These are phyloP conservation scores for Schizopora paradoxa DNA, from an alignment of 1,284 basidiomycete genomes.

Conservation along the genomic window DNA sequence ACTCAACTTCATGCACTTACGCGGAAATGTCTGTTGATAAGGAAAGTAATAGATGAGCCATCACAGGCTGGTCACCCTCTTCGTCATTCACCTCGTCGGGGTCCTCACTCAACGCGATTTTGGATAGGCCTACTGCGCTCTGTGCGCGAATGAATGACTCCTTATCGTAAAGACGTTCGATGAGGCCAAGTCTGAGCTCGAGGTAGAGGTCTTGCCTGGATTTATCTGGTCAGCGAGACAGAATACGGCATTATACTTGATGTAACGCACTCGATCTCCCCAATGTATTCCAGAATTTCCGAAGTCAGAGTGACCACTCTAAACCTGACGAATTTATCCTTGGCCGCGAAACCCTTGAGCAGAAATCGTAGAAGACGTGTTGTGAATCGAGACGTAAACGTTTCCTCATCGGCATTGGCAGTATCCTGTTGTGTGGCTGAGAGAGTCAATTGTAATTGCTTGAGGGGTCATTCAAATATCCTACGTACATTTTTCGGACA, in stretches of 20 bases:
- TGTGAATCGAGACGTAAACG: conserved; percentile 69
- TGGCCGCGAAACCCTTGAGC: conserved; percentile 78
- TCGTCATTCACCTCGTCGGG: conserved; percentile 17
- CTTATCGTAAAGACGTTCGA: conserved; percentile 14
- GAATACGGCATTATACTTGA: neutral
- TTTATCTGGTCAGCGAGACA: neutral
- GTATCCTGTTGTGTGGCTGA: no score
- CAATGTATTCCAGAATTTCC: neutral
- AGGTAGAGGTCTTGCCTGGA: conserved; percentile 16
- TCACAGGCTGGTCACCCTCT: conserved; percentile 15
- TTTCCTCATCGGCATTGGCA: conserved; percentile 48
- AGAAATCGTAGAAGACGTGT: conserved; percentile 72
- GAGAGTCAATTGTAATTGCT: no score
- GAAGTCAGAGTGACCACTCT: conserved; percentile 74
- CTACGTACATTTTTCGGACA: neutral
- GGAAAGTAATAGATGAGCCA: conserved; percentile 12
- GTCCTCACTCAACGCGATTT: conserved; percentile 15
- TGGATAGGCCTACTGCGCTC: conserved; percentile 10
- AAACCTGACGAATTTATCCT: conserved; percentile 85
- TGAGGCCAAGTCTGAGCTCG: conserved; percentile 7
- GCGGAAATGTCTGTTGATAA: conserved; percentile 7
- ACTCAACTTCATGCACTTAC: neutral
- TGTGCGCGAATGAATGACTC: conserved; percentile 13
- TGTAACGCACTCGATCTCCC: neutral
- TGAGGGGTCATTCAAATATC: neutral